Base-by-base conservation (phyloP, 768 basidiomycete genomes). In the Galerina marginata region DNA sequence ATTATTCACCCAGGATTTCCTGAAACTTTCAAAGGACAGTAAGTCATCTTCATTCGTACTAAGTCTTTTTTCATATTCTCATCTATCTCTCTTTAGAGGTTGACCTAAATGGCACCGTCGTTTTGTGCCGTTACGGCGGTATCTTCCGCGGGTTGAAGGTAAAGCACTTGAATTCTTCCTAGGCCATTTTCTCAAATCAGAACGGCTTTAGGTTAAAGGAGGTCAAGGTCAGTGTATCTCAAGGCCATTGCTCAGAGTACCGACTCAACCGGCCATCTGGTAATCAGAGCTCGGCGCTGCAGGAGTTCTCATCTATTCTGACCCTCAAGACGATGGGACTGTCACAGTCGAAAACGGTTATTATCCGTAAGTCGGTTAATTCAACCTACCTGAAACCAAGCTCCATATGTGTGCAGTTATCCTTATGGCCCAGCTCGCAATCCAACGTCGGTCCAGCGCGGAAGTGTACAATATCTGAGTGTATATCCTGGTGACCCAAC, bases 341-440 rank as follows among this genome's bases (percentile, higher is more conserved):
- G 89, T 93, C 20, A 92, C 88, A 1, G 80, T 81, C 9, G 82
- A 84, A 62, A 93, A 95, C 60, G 94, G 92, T 9, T 94, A 90
- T 70, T 73, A 82, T 14, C 78, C 88, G 60, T 61, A 57, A 51
- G 55, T 15, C 5, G 7, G 51, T 39, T 15, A 26, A 9, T 15
- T 14, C n/a, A 9, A 25, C 9, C 12, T 12, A 7, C 23, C 29
- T 16, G n/a, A 53, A 16, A 36, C 20, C 5, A 47, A 7, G n/a
- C n/a, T 38, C 52, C 15, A 59, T n/a, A 29, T 14, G 9, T n/a
- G 20, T 20, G 67, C 90, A 81, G 71, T 36, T 91, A 94, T 69
- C 96, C 96, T 3, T 77, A 84, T 16, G 95, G 96, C 4, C 95
- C 95, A 37, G 96, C 95, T 38, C 84, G 94, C 53, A 92, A 94